Conservation (phyloP, 2,329 filamentous ascomycete genomes). For the Hortaea sp. region DNA sequence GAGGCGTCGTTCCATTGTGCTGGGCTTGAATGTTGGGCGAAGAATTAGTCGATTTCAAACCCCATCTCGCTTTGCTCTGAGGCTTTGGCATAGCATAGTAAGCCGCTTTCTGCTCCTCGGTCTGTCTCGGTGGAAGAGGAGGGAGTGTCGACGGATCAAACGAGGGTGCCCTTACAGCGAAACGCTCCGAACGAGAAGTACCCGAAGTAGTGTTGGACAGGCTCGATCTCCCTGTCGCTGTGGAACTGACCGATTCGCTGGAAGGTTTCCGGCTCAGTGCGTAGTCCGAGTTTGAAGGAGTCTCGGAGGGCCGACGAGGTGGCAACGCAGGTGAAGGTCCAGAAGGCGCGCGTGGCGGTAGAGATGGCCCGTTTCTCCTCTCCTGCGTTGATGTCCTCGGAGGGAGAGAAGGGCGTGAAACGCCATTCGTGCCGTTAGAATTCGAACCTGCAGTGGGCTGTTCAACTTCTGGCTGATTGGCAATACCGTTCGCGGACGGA, state of each 20-base stretch:
- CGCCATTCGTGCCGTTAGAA: constrained; percentile 14
- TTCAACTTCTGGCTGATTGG: constrained; percentile 29
- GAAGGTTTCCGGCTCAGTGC: constrained; percentile 30
- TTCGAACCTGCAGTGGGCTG: constrained; percentile 2
- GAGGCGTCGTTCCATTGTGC: constrained; percentile 14
- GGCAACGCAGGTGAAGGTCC: constrained; percentile 32
- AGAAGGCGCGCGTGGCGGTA: constrained; percentile 35
- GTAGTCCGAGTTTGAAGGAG: constrained; percentile 16
- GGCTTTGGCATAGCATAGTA: constrained; percentile 9
- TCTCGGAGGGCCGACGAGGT: constrained; percentile 34
- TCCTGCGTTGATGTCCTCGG: constrained; percentile 31
- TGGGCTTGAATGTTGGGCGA: constrained; percentile 13
- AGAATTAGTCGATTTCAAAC: constrained; percentile 14
- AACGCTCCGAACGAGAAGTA: constrained; percentile 16
- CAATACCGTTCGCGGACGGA: constrained; percentile 23
- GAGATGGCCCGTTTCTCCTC: constrained; percentile 28
- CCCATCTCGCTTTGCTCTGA: constrained; percentile 10
- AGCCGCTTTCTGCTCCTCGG: constrained; percentile 32
- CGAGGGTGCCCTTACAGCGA: constrained; percentile 35
- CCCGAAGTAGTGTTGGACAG: constrained; percentile 32
- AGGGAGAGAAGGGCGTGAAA: constrained; percentile 34
- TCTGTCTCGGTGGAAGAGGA: constrained; percentile 42
- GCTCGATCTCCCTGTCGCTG: constrained; percentile 37
- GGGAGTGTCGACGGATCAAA: constrained; percentile 48
- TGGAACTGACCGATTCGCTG: constrained; percentile 43